These are phyloP conservation scores for Barbarea vulgaris DNA, from an alignment of 345 rosid species.

Conservation along the genomic window DNA sequence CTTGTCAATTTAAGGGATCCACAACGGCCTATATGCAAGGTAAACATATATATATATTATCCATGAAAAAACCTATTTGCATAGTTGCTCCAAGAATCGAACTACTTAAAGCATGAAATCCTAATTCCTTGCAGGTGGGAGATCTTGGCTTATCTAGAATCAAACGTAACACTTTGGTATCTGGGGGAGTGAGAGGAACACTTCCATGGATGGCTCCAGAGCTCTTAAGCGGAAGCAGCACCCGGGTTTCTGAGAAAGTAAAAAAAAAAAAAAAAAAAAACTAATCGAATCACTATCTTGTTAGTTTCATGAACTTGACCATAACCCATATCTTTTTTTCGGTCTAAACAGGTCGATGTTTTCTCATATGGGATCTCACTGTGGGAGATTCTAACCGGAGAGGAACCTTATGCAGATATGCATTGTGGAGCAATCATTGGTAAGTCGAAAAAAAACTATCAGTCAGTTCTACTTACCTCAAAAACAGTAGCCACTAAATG, in stretches of 20 bases:
- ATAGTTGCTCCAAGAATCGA: neutral
- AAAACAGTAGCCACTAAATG: neutral
- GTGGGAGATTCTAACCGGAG: slow-evolving; percentile 78
- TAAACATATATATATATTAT: slow-evolving; percentile 14
- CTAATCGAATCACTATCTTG: neutral
- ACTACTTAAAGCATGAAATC: neutral
- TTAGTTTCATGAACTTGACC: slow-evolving; percentile 5
- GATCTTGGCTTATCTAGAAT: slow-evolving; percentile 77
- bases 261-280: too few relatives aligned
- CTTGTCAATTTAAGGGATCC: slow-evolving; percentile 69
- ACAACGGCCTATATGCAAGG: slow-evolving; percentile 73
- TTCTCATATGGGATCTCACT: slow-evolving; percentile 73
- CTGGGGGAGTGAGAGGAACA: slow-evolving; percentile 77
- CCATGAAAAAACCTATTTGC: neutral
- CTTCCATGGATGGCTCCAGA: slow-evolving; percentile 84
- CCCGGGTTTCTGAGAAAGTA: slow-evolving; percentile 68
- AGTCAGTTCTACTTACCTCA: slow-evolving; percentile 25
- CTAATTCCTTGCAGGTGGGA: slow-evolving; percentile 50
- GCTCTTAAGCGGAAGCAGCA: slow-evolving; percentile 68
- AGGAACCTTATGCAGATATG: slow-evolving; percentile 78
- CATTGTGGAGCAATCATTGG: slow-evolving; percentile 82
- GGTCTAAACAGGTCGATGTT: slow-evolving; percentile 43
- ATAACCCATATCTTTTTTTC: neutral
- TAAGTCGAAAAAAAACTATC: slow-evolving; percentile 29
- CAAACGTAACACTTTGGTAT: slow-evolving; percentile 66